These are phyloP conservation scores for Arabidopsis suecica DNA, from an alignment of 345 rosid genomes.

Conservation along the genomic window DNA sequence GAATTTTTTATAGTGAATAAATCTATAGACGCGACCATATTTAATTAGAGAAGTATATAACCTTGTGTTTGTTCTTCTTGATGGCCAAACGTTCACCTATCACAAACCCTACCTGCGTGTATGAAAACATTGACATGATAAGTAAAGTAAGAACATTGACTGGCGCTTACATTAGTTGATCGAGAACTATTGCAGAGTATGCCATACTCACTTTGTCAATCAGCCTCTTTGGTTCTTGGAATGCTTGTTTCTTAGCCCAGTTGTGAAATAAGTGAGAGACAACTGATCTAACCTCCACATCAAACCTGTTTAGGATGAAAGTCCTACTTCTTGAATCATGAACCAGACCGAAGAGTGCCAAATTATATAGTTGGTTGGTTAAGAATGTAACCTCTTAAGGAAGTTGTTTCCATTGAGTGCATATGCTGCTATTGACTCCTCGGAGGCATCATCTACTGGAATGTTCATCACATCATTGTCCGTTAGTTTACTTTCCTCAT, in stretches of 20 bases:
- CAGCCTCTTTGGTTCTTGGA: slow-evolving; percentile 84
- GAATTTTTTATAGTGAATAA: not conserved
- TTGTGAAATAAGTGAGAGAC: slow-evolving; percentile 90
- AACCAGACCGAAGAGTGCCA: slow-evolving; percentile 13
- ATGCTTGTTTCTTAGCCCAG: slow-evolving; percentile 95
- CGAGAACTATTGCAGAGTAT: slow-evolving; percentile 28
- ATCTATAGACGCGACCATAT: not conserved
- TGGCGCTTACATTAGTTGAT: slow-evolving; percentile 10
- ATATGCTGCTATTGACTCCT: slow-evolving; percentile 51
- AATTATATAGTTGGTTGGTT: slow-evolving; percentile 21
- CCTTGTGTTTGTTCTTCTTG: slow-evolving; percentile 88
- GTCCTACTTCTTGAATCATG: slow-evolving; percentile 1
- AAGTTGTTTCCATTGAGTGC: slow-evolving; percentile 62
- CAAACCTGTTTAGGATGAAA: slow-evolving; percentile 58
- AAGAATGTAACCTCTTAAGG: slow-evolving; percentile 68
- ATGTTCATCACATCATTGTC: slow-evolving; percentile 44
- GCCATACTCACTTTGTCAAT: slow-evolving; percentile 68
- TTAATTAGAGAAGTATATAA: slow-evolving; percentile 34
- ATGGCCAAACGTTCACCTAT: slow-evolving; percentile 80
- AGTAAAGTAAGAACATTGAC: slow-evolving; percentile 24
- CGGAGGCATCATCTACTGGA: slow-evolving; percentile 47
- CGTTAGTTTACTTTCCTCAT: slow-evolving; percentile 45
- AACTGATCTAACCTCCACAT: slow-evolving; percentile 74
- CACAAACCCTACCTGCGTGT: slow-evolving; percentile 77
- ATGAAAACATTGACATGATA: slow-evolving; percentile 27